Base-by-base conservation (phyloP, 345 rosid genomes). In the Noccaea caerulescens region DNA sequence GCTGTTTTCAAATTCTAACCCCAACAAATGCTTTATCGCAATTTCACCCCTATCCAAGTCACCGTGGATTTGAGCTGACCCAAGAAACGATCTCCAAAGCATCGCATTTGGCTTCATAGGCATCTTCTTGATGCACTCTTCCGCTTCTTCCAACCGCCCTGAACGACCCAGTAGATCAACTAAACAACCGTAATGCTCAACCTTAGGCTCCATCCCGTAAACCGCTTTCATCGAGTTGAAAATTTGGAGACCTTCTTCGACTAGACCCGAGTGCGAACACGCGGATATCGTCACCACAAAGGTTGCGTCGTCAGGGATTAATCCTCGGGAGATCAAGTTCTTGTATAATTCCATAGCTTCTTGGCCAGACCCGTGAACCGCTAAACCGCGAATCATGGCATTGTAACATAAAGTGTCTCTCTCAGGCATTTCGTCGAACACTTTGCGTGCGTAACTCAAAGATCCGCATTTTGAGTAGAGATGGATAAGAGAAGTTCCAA, bases 81-180 rank as follows among this genome's bases (percentile, higher is more conserved):
- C 90, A 0, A 85, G 80, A 64, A 89, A 76, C 41, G 90, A 87
- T 79, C 90, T 87, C 88, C 92, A 89, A 58, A 84, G 11, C 27
- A 70, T 75, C 0, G 90, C 85, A 44, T 83, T 85, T 0, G 92
- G 87, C 69, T 84, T 78, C 89, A 85, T 72, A 0, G 89, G 90
- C 92, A 87, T 87, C 39, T 58, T 71, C 73, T 49, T 71, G 13
- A 85, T 69, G 72, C 45, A 75, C 44, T 84, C 81, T 69, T 82
- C 80, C 0, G 89, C 90, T 62, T 87, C 96, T 44, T n/a, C 61
- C 8, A 87, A 61, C 66, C 68, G 50, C 10, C 95, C 92, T 0
- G 84, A 80, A 67, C 90, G 81, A 30, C 88, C 86, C 14, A 89
- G 79, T 67, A 87, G 83, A 73, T 89, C 90, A 44, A 85, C 84